Percentiles rank a stretch among this genome's conserved stretches.
Evolutionary conservation across 2,329 filamentous ascomycete genomes (phyloP).

Genomic region (Paecilomyces fulvus): DNA sequence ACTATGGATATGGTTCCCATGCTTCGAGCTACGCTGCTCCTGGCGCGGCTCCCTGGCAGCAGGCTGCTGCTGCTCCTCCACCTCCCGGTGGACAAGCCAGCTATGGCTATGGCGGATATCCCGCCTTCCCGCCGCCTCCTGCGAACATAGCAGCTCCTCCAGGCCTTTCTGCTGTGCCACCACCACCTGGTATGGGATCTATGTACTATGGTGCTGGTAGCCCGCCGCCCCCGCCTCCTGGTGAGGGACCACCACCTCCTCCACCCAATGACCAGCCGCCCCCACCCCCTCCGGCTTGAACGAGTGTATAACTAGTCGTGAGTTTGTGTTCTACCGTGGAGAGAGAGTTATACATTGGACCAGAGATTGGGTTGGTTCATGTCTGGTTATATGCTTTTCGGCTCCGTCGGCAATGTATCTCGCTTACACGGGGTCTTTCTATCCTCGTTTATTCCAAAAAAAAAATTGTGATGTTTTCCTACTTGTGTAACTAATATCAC

Average conservation of each 20-base stretch:
- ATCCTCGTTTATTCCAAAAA: background rate
- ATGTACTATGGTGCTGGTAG: constrained; percentile 31
- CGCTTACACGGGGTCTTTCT: background rate
- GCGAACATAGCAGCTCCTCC: constrained; percentile 43
- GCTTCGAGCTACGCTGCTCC: constrained; percentile 33
- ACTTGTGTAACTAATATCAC: background rate
- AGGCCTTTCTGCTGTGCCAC: constrained; percentile 30
- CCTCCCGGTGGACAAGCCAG: constrained; percentile 35
- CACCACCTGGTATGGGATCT: constrained; percentile 37
- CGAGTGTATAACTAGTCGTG: background rate
- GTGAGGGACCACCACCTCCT: constrained; percentile 34
- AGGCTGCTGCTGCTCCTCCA: constrained; percentile 41
- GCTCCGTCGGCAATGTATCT: background rate
- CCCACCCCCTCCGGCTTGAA: background rate
- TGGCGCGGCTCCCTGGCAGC: constrained; percentile 53
- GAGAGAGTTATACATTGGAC: background rate
- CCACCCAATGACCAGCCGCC: background rate
- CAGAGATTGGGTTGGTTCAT: background rate
- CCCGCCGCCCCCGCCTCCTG: constrained; percentile 35
- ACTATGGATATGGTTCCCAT: constrained; percentile 33
- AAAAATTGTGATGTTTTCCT: background rate
- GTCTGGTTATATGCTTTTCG: background rate
- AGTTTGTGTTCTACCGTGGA: background rate
- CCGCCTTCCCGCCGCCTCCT: constrained; percentile 36
- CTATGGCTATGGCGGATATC: constrained; percentile 50